Evolutionary conservation across 2,329 filamentous ascomycete species (phyloP).

Genomic region (Arthrobotrys entomopaga): DNA sequence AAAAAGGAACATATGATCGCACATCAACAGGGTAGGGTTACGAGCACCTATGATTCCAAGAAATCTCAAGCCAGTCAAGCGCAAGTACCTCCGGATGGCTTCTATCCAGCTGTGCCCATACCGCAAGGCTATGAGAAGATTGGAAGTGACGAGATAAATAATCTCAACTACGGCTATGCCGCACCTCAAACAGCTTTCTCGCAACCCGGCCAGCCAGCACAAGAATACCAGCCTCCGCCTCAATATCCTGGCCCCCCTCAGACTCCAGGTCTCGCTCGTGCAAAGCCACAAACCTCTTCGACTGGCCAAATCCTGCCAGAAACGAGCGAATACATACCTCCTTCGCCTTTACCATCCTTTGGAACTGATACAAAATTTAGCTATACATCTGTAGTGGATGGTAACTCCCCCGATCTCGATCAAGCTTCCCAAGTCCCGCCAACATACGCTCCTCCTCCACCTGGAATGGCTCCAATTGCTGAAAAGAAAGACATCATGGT

Average conservation of each 20-base stretch:
- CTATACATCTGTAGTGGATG: constrained; percentile 3
- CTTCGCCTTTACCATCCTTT: neutral
- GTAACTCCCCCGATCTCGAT: neutral
- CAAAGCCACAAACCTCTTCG: neutral
- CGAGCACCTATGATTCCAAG: constrained; percentile 6
- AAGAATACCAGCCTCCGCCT: constrained; percentile 27
- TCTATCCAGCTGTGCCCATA: constrained; percentile 38
- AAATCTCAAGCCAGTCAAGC: neutral
- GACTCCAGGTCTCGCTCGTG: neutral
- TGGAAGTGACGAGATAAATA: constrained; percentile 6
- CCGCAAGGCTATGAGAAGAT: constrained; percentile 23
- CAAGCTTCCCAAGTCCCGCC: neutral
- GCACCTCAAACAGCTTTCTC: neutral
- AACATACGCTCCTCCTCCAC: constrained; percentile 14
- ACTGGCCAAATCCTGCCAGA: neutral
- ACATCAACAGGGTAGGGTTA: constrained; percentile 57
- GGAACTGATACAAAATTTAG: constrained; percentile 32
- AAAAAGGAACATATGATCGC: constrained; percentile 62
- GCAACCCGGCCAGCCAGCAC: neutral
- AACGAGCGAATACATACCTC: constrained; percentile 8
- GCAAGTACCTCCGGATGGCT: constrained; percentile 29
- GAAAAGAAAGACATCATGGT: constrained; percentile 5
- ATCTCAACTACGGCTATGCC: constrained; percentile 1
- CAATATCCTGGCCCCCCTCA: constrained; percentile 30
- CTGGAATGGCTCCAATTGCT: constrained; percentile 7